Evolutionary conservation across 495 filamentous ascomycete species (phyloP), one percentile per base, ranked within the genome.

Genomic region (Aspergillus conjunctus): DNA sequence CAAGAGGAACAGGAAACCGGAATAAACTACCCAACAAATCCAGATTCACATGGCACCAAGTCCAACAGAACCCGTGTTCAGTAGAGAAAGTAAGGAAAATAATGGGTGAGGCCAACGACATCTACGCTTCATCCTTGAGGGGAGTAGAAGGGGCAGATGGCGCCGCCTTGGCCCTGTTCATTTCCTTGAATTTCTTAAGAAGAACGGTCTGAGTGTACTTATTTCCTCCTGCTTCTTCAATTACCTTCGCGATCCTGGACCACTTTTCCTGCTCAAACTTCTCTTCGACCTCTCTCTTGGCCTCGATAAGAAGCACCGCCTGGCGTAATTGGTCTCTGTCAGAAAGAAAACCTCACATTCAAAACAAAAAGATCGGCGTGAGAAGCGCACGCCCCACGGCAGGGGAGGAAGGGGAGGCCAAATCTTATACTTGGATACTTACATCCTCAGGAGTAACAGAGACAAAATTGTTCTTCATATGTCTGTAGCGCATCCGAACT

Each of bases 401-500:
- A 30, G 21, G 21, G 41, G 18, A 51, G 21, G 15, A 18, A 45
- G 18, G 26, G 26, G 26, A 26, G 26, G 2, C 5, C 2, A 26
- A 26, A 26, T 26, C 26, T 2, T 26, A 26, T 26, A 26, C 26
- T 26, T 26, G 22, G 51, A 18, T 31, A 66, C 64, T 50, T 65
- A 71, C 66, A 60, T 71, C 69, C 10, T 56, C 62, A 1, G 1
- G 26, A 14, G 14, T 30, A 32, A 67, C 41, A 20, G 17, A 52
- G 15, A 59, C 58, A 32, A 71, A 69, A 32, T 71, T 71, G 3
- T 55, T 56, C 43, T 71, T 71, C 62, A 71, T 69, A 32, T 54
- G 52, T 1, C 6, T 54, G 39, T 69, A 67, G 7, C 69, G 32
- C 54, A 66, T 61, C 1, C 62, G 32, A 6, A 67, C 41, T 1